phyloP scores from a whole-genome alignment of 1,139 yeast species.

The Lodderomyces oxycetoniae region DNA sequence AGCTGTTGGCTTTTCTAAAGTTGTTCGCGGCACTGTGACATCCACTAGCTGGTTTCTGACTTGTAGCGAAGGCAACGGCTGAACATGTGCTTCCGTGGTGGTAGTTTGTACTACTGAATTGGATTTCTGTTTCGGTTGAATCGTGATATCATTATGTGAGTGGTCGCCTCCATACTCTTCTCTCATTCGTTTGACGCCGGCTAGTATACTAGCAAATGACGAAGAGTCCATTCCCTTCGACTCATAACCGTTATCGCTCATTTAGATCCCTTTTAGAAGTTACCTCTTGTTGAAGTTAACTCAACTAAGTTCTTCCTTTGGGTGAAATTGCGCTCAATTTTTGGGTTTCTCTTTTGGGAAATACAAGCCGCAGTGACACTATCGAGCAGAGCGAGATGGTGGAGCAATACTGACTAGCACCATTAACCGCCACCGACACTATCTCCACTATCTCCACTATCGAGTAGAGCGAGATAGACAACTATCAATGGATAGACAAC shows the following conservation, averaged over 20 bases:
- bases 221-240: conserved; percentile 37
- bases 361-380: no score
- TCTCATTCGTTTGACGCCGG: conserved; percentile 53
- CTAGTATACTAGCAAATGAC: conserved; percentile 60
- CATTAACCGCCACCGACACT: no score
- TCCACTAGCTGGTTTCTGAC: neutral
- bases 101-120: neutral
- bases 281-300: no score
- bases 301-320: neutral
- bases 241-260: conserved; percentile 2
- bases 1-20: conserved; percentile 12
- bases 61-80: conserved; percentile 3
- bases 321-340: neutral
- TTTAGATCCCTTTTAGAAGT: no score
- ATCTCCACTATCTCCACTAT: no score
- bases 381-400: no score
- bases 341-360: neutral
- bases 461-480: no score
- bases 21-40: conserved; percentile 7
- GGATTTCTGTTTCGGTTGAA: neutral
- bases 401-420: no score
- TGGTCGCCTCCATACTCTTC: conserved; percentile 23
- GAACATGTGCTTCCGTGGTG: conserved; percentile 2
- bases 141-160: conserved; percentile 5
- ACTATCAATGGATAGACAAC: no score